Base-by-base conservation (phyloP, 2,329 filamentous ascomycete species). In the Diaporthe sp. region DNA sequence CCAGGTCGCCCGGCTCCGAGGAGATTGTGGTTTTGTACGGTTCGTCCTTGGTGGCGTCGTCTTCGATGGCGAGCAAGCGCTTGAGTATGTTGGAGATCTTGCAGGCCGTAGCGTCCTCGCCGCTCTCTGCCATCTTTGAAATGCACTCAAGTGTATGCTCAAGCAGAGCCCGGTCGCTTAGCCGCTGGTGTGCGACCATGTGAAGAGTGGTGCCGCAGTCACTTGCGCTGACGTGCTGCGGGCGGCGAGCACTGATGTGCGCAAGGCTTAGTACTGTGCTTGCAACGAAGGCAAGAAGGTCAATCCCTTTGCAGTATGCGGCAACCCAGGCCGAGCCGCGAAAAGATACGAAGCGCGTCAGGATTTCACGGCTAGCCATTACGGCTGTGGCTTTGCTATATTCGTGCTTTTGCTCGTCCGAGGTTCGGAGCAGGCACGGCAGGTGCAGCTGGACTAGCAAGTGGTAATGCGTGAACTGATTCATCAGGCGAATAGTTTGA, bases 391-490 rank as follows among this genome's bases (percentile, higher is more conserved):
- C 81, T 55, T 81, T 84, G 79, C 81, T 85, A 77, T 84, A 84
- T 19, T 83, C 81, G 61, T 82, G 82, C 13, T 75, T 79, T 9
- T 71, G 68, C 22, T 81, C 79, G 7, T 73, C 70, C 4, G 80
- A 78, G 9, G 81, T 74, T 1, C 79, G 79, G 5, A 87, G 79
- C 75, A 88, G 81, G 73, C 85, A 85, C 1, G 87, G 87, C 3
- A 88, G 77, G 76, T 88, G 86, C 7, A 87, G 80, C 69, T 84
- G 85, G 3, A 81, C 79, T 13, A 88, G 76, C 10, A 87, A 77
- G 61, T 86, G 82, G 71, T 85, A 83, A 70, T 88, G 83, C 9
- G 80, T 78, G 47, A 88, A 80, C 37, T 88, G 86, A 63, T 82
- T 78, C 76, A 84, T 82, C 1, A 86, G 56, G 2, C 83, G 83